Conservation (phyloP, 257 asterid genomes). For the Solanum bulbocastanum region DNA sequence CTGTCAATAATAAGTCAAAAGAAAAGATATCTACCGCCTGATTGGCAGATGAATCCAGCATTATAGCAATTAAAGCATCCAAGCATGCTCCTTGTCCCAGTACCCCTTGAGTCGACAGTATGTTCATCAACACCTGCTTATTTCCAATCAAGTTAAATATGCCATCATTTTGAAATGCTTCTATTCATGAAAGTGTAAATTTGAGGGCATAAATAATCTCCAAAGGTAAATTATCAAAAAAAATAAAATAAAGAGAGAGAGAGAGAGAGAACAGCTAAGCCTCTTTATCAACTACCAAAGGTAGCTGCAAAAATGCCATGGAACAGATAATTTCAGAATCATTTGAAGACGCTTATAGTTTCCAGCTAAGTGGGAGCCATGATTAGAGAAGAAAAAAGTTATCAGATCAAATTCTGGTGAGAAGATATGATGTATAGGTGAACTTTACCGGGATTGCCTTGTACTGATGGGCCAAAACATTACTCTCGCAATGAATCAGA, state of each 20-base stretch:
- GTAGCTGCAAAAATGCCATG: background rate
- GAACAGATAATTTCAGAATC: background rate
- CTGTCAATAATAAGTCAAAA: background rate
- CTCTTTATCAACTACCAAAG: background rate
- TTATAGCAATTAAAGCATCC: slow-evolving; percentile 73
- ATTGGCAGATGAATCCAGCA: slow-evolving; percentile 93
- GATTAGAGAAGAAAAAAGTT: background rate
- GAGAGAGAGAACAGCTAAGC: background rate
- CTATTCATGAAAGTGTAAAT: background rate
- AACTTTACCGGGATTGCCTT: slow-evolving; percentile 56
- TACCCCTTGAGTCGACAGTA: slow-evolving; percentile 71
- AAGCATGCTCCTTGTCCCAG: slow-evolving; percentile 93
- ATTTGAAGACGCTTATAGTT: background rate
- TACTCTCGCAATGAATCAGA: slow-evolving; percentile 71
- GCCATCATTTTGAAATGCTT: background rate
- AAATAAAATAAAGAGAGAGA: no score
- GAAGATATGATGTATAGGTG: background rate
- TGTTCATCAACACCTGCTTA: slow-evolving; percentile 75
- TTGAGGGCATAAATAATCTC: background rate
- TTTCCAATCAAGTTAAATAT: slow-evolving; percentile 6
- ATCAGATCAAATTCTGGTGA: background rate
- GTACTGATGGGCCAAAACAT: slow-evolving; percentile 69
- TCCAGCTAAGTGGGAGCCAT: background rate
- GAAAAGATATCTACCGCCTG: slow-evolving; percentile 50
- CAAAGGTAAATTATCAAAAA: background rate